Evolutionary conservation across 257 asterid species (phyloP), one percentile per base, ranked within the genome.

Genomic region (Gentiana dahurica): DNA sequence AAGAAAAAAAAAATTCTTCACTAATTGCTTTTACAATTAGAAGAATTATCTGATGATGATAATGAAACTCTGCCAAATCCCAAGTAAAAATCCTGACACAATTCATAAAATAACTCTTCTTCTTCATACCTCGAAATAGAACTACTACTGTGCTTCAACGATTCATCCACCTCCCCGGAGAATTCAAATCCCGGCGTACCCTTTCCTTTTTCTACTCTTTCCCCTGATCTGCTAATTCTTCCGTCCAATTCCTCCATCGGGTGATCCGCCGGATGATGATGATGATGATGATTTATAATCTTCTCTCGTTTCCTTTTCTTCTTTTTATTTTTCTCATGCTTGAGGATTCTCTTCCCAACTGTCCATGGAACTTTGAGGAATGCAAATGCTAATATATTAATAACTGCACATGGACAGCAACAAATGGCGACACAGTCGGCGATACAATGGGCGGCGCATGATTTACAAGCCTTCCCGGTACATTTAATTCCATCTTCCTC

Each of bases 401-500:
- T 85, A 47, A 91, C 87, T 10, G 95, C 88, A 77, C 95, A 87
- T 0, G 98, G 98, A 55, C 98, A 91, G 68, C 94, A 91, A 64
- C 98, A 85, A 24, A 91, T 79, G 32, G 97, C 98, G 49, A 91
- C 90, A 66, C 98, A 91, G 79, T 88, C 98, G 36, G 97, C 96
- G 66, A 91, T 79, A 61, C 73, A 78, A 33, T 85, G 93, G 58
- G 87, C 96, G 38, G 95, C 77, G 79, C 95, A 91, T 61, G 97
- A 81, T 65, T 75, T 73, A 69, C 98, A 91, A 39, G 84, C 75
- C 57, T 78, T 75, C 11, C 94, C 92, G 33, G 88, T 73, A 72
- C 96, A 84, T 54, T 68, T 65, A 38, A 72, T 61, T 63, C 53
- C 52, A 39, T 70, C 85, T 1, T 68, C 86, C 53, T 61, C 68